Evolutionary conservation across 139 green algal genomes (phyloP).

Genomic region (Choricystis sp.): DNA sequence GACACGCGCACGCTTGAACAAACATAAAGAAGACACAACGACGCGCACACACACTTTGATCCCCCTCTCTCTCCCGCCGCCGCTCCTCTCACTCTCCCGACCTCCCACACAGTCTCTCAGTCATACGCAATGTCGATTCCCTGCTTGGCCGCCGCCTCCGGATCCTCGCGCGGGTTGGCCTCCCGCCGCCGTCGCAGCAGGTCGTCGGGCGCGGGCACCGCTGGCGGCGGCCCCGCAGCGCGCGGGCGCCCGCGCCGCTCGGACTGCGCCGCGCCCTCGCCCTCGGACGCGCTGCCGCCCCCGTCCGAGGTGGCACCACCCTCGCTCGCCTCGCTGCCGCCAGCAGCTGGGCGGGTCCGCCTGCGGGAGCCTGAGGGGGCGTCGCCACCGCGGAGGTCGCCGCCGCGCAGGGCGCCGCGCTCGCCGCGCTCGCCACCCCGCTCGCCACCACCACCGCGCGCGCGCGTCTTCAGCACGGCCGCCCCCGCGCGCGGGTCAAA

Average conservation of each 20-base stretch:
- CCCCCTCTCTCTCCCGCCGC: too few species aligned
- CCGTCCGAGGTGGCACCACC: not conserved
- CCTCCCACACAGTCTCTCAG: not conserved
- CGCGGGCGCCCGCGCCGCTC: not conserved
- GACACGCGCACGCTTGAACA: too few species aligned
- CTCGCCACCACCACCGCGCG: conserved; percentile 3
- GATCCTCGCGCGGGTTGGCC: conserved; percentile 13
- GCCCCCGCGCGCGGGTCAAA: conserved; percentile 12
- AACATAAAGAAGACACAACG: too few species aligned
- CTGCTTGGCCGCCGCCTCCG: not conserved
- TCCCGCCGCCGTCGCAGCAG: conserved; percentile 7
- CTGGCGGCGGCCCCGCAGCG: not conserved
- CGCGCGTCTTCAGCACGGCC: not conserved
- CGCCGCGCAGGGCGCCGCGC: not conserved
- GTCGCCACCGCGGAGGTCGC: not conserved
- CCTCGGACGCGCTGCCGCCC: not conserved
- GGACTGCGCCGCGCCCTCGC: not conserved
- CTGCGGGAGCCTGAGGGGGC: too few species aligned
- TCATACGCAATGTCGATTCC: conserved; percentile 13
- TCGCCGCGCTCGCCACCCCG: not conserved
- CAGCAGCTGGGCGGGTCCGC: not conserved
- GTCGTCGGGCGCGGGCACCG: conserved; percentile 3
- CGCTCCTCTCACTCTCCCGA: not conserved
- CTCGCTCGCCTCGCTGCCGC: not conserved
- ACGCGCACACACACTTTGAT: too few species aligned